Evolutionary conservation across 129 eudicot genomes (phyloP).

Genomic region (Deinandra increscens): DNA sequence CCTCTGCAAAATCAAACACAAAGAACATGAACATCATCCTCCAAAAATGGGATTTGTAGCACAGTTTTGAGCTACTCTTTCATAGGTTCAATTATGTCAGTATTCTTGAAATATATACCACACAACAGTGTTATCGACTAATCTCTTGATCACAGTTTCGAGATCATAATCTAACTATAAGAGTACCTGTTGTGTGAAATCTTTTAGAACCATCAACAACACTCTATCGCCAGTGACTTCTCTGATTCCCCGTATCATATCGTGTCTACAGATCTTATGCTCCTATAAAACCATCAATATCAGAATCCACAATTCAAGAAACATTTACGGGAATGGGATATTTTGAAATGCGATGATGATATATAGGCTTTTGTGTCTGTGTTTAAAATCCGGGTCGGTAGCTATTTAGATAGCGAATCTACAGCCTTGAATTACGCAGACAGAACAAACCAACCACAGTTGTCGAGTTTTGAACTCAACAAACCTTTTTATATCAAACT

Average conservation of each 20-base stretch:
- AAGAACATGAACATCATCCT: neutral
- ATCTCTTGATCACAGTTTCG: neutral
- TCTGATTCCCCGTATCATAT: slow-evolving; percentile 49
- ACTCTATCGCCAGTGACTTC: slow-evolving; percentile 49
- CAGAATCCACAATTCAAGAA: neutral
- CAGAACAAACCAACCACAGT: too few species aligned
- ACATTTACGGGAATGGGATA: too few species aligned
- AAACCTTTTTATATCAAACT: too few species aligned
- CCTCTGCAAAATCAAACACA: slow-evolving; percentile 26
- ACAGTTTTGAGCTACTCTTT: too few species aligned
- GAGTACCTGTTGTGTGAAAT: slow-evolving; percentile 39
- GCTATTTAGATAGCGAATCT: too few species aligned
- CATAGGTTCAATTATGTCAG: neutral
- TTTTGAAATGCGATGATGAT: too few species aligned
- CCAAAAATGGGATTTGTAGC: neutral
- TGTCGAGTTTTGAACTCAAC: too few species aligned
- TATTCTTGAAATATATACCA: neutral
- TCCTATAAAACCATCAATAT: slow-evolving; percentile 34
- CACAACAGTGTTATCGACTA: neutral
- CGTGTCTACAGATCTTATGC: slow-evolving; percentile 48
- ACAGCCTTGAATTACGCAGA: too few species aligned
- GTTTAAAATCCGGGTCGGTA: too few species aligned
- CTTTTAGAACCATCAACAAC: slow-evolving; percentile 43
- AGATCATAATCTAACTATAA: neutral
- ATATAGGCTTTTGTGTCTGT: too few species aligned